phyloP scores from a whole-genome alignment of 2,329 filamentous ascomycete genomes.

The Rutstroemia sp. region DNA sequence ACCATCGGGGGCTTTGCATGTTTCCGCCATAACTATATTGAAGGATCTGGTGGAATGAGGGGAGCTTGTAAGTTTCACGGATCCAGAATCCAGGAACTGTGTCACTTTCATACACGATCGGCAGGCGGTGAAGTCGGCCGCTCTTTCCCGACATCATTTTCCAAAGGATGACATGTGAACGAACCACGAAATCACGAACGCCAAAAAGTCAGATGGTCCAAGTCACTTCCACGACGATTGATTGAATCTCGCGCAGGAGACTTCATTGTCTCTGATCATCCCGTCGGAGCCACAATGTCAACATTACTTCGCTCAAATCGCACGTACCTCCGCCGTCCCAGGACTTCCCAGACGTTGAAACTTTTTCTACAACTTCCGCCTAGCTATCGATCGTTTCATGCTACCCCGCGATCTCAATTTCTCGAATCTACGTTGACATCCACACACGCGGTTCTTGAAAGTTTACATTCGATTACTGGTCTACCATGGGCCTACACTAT shows the following conservation, averaged over 20 bases:
- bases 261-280: background rate
- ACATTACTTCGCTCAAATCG: constrained; percentile 1
- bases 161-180: constrained; percentile 4
- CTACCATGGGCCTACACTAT: constrained; percentile 48
- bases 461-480: constrained; percentile 41
- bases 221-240: background rate
- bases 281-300: constrained; percentile 1
- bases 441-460: constrained; percentile 39
- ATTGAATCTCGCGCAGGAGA: background rate
- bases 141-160: background rate
- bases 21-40: constrained; percentile 23
- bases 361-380: constrained; percentile 20
- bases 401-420: constrained; percentile 35
- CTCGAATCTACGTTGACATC: constrained; percentile 36
- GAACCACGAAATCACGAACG: background rate
- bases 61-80: background rate
- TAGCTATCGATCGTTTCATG: constrained; percentile 40
- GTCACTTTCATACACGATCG: constrained; percentile 10
- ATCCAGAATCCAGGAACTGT: constrained; percentile 2
- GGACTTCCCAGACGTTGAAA: background rate
- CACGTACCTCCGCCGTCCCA: background rate
- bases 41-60: background rate
- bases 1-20: constrained; percentile 26
- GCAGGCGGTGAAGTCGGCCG: constrained; percentile 2
- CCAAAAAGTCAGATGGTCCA: constrained; percentile 1